Percentiles rank a stretch among this genome's conserved stretches.
Evolutionary conservation across 2,329 filamentous ascomycete species (phyloP).

Genomic region (Purpureocillium lavendulum): DNA sequence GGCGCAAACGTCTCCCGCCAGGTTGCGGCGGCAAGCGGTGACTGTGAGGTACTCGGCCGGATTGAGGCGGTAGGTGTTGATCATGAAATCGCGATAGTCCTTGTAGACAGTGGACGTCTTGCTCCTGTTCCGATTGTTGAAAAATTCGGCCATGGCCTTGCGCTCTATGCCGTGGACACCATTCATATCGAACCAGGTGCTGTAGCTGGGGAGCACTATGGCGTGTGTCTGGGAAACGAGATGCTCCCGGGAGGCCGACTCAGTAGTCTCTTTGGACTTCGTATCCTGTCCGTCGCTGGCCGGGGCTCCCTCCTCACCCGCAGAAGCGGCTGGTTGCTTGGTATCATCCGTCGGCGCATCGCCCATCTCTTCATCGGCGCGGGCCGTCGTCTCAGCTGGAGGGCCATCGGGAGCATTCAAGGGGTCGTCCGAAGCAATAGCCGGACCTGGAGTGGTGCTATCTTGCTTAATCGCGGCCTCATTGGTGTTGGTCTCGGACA

Average conservation of each 20-base stretch:
- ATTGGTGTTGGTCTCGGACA: constrained; percentile 42
- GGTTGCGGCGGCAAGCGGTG: constrained; percentile 86
- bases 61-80: constrained; percentile 96
- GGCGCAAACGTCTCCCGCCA: constrained; percentile 95
- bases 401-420: constrained; percentile 61
- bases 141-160: constrained; percentile 94
- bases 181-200: constrained; percentile 99
- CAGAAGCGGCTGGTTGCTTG: background rate
- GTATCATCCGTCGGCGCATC: constrained; percentile 41
- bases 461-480: constrained; percentile 52
- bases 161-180: constrained; percentile 83
- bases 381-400: constrained; percentile 43
- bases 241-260: constrained; percentile 83
- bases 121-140: constrained; percentile 96
- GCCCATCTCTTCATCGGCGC: constrained; percentile 75
- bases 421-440: constrained; percentile 50
- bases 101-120: constrained; percentile 97
- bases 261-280: constrained; percentile 73
- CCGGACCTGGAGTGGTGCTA: constrained; percentile 48
- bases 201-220: constrained; percentile 95
- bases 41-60: constrained; percentile 95
- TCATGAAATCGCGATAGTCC: constrained; percentile 99
- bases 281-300: constrained; percentile 24
- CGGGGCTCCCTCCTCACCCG: background rate
- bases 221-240: constrained; percentile 89